phyloP scores from a whole-genome alignment of 148 eudicot species.

The Persicaria tinctoria region DNA sequence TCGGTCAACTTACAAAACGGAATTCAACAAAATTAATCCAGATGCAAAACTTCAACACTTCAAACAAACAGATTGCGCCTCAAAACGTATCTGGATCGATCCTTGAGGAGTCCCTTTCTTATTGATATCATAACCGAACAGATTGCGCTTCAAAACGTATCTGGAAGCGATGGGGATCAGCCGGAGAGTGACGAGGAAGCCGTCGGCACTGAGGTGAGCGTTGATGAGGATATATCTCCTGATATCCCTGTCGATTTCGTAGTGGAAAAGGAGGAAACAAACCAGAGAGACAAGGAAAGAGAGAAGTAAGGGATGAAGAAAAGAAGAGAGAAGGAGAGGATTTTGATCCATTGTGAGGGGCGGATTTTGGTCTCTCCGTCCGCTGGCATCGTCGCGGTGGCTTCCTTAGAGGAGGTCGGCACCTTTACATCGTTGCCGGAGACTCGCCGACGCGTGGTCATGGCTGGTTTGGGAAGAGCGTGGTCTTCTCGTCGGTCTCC shows the following conservation, averaged over 20 bases:
- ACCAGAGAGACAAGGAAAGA: no score
- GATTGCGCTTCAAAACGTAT: no score
- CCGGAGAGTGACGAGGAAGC: conserved; percentile 43
- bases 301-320: conserved; percentile 58
- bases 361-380: no score
- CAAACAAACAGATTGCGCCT: conserved; percentile 46
- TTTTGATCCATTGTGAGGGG: conserved; percentile 32
- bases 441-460: no score
- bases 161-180: conserved; percentile 82
- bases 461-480: no score
- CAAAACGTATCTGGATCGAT: no score
- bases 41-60: not conserved
- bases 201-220: conserved; percentile 44
- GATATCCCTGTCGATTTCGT: conserved; percentile 43
- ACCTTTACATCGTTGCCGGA: no score
- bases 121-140: no score
- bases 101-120: no score
- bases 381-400: no score
- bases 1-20: not conserved
- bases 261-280: conserved; percentile 43
- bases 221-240: conserved; percentile 64
- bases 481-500: no score
- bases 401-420: no score
- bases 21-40: not conserved
- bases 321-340: conserved; percentile 30